Evolutionary conservation across 2,329 filamentous ascomycete genomes (phyloP).

Genomic region (Verticillium tricorpus): DNA sequence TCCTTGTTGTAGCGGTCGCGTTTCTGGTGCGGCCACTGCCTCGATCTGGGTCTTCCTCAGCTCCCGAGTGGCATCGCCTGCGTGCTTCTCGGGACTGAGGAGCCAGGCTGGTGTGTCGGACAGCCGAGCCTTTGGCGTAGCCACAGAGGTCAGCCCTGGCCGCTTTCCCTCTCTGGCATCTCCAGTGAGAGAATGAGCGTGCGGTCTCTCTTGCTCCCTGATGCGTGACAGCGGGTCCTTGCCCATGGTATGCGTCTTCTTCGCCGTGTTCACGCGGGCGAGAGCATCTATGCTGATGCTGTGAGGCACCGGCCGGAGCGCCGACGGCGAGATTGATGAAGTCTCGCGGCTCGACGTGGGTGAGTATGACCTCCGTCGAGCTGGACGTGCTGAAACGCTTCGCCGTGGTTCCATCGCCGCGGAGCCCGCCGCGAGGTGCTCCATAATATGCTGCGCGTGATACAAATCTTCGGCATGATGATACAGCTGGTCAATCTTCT

Average conservation of each 20-base stretch:
- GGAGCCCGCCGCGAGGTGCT: constrained; percentile 24
- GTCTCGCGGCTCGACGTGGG: background rate
- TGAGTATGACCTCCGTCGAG: background rate
- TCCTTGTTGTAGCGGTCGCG: background rate
- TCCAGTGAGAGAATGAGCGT: background rate
- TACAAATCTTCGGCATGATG: constrained; percentile 29
- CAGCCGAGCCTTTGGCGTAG: background rate
- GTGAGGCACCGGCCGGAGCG: background rate
- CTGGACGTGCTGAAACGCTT: background rate
- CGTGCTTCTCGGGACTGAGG: background rate
- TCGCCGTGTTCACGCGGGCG: background rate
- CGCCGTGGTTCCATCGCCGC: background rate
- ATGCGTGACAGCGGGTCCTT: background rate
- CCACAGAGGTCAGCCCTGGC: background rate
- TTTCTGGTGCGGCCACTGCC: too few relatives aligned
- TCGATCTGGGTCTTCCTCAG: background rate
- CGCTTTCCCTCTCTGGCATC: background rate
- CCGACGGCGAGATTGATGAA: background rate
- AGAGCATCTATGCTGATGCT: background rate
- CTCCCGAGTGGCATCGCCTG: background rate
- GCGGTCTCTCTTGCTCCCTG: background rate
- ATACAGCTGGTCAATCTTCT: constrained; percentile 24
- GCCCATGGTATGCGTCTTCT: background rate
- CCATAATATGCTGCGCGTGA: constrained; percentile 26
- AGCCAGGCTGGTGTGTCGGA: background rate